Evolutionary conservation across 106 monocot species (phyloP), one percentile per base, ranked within the genome.

Genomic region (Dendrobium catenatum): DNA sequence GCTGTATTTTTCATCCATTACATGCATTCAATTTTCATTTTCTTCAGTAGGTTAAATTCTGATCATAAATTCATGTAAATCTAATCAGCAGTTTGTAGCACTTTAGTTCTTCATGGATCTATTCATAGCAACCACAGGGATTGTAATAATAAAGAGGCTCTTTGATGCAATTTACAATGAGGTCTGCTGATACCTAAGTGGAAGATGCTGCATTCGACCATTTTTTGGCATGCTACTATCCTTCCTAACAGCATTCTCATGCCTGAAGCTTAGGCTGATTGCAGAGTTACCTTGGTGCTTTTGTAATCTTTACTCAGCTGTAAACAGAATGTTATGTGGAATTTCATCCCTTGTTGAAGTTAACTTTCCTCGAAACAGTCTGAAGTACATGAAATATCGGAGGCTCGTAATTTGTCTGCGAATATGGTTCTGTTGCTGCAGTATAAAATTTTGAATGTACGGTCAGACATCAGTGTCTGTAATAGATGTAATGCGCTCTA

Each of bases 1-100:
- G 61, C 61, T 61, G 61, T 61, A 61, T 61, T 61, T 61, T 61
- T 22, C 61, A 61, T 61, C 61, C n/a, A n/a, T 61, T 22, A 22
- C 61, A 61, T 61, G 19, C 5, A 61, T 22, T n/a, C 61, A 61
- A 61, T 5, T 20, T 22, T 61, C 61, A 61, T 61, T 61, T 61
- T 61, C 22, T 22, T 61, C n/a, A 61, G 4, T 20, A 22, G 22
- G 20, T 6, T 61, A n/a, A 61, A 22, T 6, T 61, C 22, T 61
- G 19, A n/a, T 61, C 20, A n/a, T 22, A 61, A 4, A n/a, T 5
- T 5, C 7, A 20, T 61, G 61, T 22, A 61, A 61, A 61, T 61
- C 10, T 61, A 22, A 6, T 61, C 10, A 61, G 61, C 22, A 7
- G 22, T 61, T 19, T 61, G 3, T 61, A 22, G 61, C 61, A 4